A percentile compares a stretch with the other conserved stretches of the same genome.
Conservation (phyloP, 371 early-diverging fungal species). For the Mucor irregularis region DNA sequence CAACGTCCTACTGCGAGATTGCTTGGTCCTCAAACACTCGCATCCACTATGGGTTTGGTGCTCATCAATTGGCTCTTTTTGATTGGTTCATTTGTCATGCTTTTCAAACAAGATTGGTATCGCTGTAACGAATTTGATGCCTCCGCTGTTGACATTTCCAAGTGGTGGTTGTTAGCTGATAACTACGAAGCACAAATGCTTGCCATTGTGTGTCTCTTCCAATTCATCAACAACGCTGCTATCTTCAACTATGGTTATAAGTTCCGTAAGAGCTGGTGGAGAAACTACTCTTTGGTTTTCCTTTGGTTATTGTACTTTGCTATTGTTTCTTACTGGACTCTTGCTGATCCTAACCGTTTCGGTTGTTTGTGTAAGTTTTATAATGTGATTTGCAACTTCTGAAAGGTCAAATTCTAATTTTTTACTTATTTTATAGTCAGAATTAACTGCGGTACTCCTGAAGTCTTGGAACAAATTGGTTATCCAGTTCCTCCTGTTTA, state of each 20-base stretch:
- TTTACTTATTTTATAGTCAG: no score
- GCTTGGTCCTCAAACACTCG: conserved; percentile 68
- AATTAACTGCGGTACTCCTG: conserved; percentile 68
- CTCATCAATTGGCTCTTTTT: conserved; percentile 66
- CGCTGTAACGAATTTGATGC: conserved; percentile 73
- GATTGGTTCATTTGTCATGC: conserved; percentile 45
- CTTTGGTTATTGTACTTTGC: conserved; percentile 56
- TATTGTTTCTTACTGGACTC: conserved; percentile 53
- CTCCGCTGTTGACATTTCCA: conserved; percentile 56
- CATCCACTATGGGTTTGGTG: conserved; percentile 65
- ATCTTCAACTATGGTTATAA: conserved; percentile 67
- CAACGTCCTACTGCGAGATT: conserved; percentile 72
- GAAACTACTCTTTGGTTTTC: conserved; percentile 56
- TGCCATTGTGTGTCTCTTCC: conserved; percentile 59
- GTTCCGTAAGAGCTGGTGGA: conserved; percentile 62
- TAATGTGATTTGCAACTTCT: no score
- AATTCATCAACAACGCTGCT: conserved; percentile 65
- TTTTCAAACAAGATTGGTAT: conserved; percentile 68
- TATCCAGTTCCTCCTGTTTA: conserved; percentile 39
- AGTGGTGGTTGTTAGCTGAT: conserved; percentile 81
- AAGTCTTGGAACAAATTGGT: conserved; percentile 42
- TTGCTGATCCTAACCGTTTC: conserved; percentile 73
- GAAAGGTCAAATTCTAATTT: no score
- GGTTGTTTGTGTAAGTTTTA: conserved; percentile 68
- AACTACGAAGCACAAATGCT: conserved; percentile 69